Base-by-base conservation (phyloP, 1,284 basidiomycete species). In the Somion occarium region DNA sequence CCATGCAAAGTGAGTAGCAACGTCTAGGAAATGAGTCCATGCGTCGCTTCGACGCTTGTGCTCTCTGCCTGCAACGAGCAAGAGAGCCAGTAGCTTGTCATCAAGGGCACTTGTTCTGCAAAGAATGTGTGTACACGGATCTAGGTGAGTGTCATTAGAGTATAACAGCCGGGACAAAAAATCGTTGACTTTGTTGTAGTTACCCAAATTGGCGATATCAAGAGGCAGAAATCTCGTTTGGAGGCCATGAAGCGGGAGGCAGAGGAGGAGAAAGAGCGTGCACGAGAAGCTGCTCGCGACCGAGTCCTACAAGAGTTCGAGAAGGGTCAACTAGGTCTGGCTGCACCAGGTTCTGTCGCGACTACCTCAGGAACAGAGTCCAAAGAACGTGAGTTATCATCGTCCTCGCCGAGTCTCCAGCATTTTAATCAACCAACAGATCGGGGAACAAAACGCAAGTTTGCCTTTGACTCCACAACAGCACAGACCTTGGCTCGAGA, bases 21-120 rank as follows among this genome's bases (percentile, higher is more conserved):
- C 85, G 92, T 45, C 70, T 96, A 64, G 92, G 92, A 38, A 84
- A 88, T 64, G 93, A 96, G 67, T 91, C 88, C 3, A 92, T 96
- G 88, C 82, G 91, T 39, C 79, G 79, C 27, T 91, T 93, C 64
- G 91, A 95, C 66, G 82, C 88, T 7, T 97, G 93, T 64, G 78
- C 88, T 30, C 78, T 95, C 15, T 96, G 93, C 64, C 72, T 96
- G 25, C 84, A 90, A 52, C 76, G 78, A 46, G 91, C 90, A 3
- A 70, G 85, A 44, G 85, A 91, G 48, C 91, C 93, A 0, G 74
- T 93, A 25, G 80, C 85, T 9, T 98, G 94, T 63, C 70, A 80
- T 23, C 78, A 88, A 51, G 94, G 95, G 0, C 94, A 98, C 67
- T 62, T 97, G 11, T 91, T 88, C 69, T 98, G 94, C 77, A 91